A percentile compares a stretch with the other conserved stretches of the same genome.
Evolutionary conservation across 345 rosid species (phyloP).

Genomic region (Gossypium herbaceum): DNA sequence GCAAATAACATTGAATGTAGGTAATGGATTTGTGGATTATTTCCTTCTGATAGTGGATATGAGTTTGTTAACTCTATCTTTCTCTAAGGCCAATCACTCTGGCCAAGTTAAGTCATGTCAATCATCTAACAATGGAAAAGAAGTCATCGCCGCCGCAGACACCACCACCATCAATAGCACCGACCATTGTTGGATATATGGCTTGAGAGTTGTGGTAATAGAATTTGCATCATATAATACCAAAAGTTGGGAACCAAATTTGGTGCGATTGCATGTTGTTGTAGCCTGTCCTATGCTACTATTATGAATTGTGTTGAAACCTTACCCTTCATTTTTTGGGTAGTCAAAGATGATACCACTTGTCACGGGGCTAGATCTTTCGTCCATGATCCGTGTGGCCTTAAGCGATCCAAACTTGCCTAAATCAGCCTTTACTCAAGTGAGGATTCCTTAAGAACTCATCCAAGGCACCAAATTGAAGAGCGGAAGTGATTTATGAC

Average conservation of each 20-base stretch:
- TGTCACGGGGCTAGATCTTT: too few species aligned
- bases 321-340: neutral
- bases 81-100: neutral
- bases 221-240: conserved; percentile 63
- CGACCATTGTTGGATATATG: conserved; percentile 38
- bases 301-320: neutral
- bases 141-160: too few species aligned
- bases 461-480: too few species aligned
- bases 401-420: too few species aligned
- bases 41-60: neutral
- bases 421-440: too few species aligned
- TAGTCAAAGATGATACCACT: too few species aligned
- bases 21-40: neutral
- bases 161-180: neutral
- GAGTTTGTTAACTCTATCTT: neutral
- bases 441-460: too few species aligned
- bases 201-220: conserved; percentile 45
- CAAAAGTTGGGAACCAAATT: conserved; percentile 17
- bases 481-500: too few species aligned
- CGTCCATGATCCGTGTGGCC: too few species aligned
- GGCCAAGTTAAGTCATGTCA: too few species aligned
- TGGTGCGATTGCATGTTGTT: neutral
- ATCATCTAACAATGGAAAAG: too few species aligned
- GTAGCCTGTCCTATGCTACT: neutral
- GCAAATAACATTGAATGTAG: neutral